phyloP scores from a whole-genome alignment of 1,284 basidiomycete species.

The Puccinia coronata region DNA sequence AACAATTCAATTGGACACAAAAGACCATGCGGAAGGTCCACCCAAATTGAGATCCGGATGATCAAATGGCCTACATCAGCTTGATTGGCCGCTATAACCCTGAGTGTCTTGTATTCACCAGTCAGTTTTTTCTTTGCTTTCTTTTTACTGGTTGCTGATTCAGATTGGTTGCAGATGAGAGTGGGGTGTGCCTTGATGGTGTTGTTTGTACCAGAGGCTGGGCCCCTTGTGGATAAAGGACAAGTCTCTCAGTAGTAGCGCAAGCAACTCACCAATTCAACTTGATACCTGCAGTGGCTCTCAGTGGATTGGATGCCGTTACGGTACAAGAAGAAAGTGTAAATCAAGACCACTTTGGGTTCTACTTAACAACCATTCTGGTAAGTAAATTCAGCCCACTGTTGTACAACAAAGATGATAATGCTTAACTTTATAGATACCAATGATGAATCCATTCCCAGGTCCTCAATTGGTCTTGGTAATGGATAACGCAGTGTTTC shows the following conservation, averaged over 20 bases:
- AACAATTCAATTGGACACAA: not conserved
- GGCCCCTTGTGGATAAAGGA: not conserved
- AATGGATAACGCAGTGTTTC: no score
- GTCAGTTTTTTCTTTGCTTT: not conserved
- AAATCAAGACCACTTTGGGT: not conserved
- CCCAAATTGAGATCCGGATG: not conserved
- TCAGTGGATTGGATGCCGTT: not conserved
- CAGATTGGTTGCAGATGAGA: not conserved
- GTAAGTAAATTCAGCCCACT: no score
- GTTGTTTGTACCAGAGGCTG: not conserved
- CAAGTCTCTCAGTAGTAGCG: not conserved
- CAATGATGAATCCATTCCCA: no score
- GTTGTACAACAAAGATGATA: no score
- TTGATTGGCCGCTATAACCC: not conserved
- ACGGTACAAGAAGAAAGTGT: not conserved
- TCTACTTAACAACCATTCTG: not conserved
- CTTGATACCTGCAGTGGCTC: not conserved
- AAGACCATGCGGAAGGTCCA: slow-evolving; percentile 1
- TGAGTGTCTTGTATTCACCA: not conserved
- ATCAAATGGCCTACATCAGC: not conserved
- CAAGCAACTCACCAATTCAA: not conserved
- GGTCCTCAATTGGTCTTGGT: no score
- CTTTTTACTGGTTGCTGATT: not conserved
- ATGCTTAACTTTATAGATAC: no score
- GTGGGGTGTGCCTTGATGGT: slow-evolving; percentile 2